phyloP scores from a whole-genome alignment of 148 eudicot species.

The Vaccinium myrtillus region DNA sequence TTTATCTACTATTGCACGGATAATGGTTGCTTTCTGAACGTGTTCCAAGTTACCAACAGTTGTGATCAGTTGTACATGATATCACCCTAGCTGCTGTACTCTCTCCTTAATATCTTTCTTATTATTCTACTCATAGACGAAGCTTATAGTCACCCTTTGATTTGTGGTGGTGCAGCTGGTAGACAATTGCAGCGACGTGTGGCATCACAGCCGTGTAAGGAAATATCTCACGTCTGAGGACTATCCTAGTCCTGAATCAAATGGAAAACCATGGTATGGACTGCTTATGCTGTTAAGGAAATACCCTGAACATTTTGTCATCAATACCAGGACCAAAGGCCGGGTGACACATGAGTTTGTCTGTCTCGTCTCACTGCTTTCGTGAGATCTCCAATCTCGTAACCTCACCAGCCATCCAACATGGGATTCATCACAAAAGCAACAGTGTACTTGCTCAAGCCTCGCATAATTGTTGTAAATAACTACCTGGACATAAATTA shows the following conservation, averaged over 20 bases:
- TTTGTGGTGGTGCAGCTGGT: conserved; percentile 48
- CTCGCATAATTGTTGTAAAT: background rate
- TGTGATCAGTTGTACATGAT: too few species aligned
- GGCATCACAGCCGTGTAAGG: conserved; percentile 87
- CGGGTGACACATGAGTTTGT: conserved; percentile 71
- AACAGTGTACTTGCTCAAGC: background rate
- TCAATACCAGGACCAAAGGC: conserved; percentile 78
- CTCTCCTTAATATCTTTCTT: background rate
- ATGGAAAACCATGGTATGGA: conserved; percentile 83
- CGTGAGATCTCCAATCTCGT: conserved; percentile 35
- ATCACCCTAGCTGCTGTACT: background rate
- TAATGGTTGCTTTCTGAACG: background rate
- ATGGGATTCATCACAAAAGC: background rate
- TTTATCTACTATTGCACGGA: background rate
- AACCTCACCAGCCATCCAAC: background rate
- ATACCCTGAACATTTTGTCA: conserved; percentile 85
- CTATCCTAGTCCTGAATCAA: conserved; percentile 56
- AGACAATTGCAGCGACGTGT: conserved; percentile 54
- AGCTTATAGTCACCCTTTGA: background rate
- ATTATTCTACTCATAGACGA: background rate
- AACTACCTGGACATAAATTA: background rate
- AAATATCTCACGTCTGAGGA: conserved; percentile 76
- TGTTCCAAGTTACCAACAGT: background rate
- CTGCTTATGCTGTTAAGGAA: conserved; percentile 77
- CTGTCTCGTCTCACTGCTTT: conserved; percentile 70